phyloP scores from a whole-genome alignment of 768 basidiomycete species.

The Cystofilobasidium capitatum region DNA sequence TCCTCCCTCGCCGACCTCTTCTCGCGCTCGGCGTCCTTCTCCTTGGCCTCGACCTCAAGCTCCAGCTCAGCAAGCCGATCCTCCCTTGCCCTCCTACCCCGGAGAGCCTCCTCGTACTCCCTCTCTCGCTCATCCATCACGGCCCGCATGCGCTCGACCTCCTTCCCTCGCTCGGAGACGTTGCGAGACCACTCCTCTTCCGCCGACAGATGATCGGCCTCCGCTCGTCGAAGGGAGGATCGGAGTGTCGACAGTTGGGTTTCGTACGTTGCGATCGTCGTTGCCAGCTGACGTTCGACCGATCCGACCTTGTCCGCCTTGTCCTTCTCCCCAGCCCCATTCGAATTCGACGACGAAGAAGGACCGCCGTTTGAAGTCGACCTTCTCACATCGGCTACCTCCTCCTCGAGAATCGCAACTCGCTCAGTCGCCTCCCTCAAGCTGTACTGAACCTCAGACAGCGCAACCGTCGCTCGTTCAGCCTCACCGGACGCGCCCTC shows the following conservation, averaged over 20 bases:
- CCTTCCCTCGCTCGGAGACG: conserved; percentile 63
- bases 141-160: conserved; percentile 62
- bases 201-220: conserved; percentile 73
- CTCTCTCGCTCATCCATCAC: conserved; percentile 53
- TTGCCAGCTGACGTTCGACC: conserved; percentile 55
- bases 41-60: conserved; percentile 48
- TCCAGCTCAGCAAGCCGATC: conserved; percentile 49
- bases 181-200: conserved; percentile 86
- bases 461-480: conserved; percentile 65
- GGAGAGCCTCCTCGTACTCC: conserved; percentile 51
- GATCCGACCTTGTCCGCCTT: neutral
- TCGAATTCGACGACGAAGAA: neutral
- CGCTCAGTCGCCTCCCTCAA: conserved; percentile 70
- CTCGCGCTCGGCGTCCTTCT: conserved; percentile 39
- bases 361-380: neutral
- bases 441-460: conserved; percentile 77
- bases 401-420: conserved; percentile 50
- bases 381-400: conserved; percentile 32
- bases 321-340: neutral
- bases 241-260: conserved; percentile 61
- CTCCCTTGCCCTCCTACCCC: conserved; percentile 45
- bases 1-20: conserved; percentile 38
- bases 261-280: conserved; percentile 69
- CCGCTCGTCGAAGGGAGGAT: conserved; percentile 52
- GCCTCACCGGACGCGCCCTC: conserved; percentile 71